A percentile compares a stretch with the other conserved stretches of the same genome.
phyloP scores from a whole-genome alignment of 108 stramenopile species.

The Discostella pseudostelligera region DNA sequence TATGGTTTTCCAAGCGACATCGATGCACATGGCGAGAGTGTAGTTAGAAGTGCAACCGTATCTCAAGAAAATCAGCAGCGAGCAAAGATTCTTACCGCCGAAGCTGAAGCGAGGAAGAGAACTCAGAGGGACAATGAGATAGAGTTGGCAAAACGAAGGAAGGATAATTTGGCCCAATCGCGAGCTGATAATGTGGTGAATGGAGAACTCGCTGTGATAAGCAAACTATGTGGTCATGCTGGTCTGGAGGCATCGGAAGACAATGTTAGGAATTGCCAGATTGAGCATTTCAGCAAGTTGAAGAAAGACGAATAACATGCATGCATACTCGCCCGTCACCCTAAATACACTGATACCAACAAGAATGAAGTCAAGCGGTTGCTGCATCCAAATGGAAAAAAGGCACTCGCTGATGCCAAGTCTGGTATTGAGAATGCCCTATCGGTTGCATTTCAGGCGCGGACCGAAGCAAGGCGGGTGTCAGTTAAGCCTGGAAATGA shows the following conservation, averaged over 20 bases:
- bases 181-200: neutral
- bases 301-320: neutral
- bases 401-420: neutral
- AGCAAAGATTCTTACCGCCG: constrained; percentile 6
- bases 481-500: no score
- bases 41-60: neutral
- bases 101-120: neutral
- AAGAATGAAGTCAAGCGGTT: no score
- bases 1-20: constrained; percentile 1
- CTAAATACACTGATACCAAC: neutral
- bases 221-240: neutral
- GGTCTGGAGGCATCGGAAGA: neutral
- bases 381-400: neutral
- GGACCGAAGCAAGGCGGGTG: neutral
- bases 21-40: constrained; percentile 1
- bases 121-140: constrained; percentile 1
- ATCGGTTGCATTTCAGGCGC: neutral
- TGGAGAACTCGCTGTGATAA: neutral
- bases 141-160: neutral
- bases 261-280: neutral
- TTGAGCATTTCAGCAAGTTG: constrained; percentile 2
- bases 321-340: constrained; percentile 6
- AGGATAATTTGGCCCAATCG: neutral
- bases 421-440: neutral
- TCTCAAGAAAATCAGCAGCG: constrained; percentile 4